These are phyloP conservation scores for Mimosa bimucronata DNA, from an alignment of 306 rosid species.

Conservation along the genomic window DNA sequence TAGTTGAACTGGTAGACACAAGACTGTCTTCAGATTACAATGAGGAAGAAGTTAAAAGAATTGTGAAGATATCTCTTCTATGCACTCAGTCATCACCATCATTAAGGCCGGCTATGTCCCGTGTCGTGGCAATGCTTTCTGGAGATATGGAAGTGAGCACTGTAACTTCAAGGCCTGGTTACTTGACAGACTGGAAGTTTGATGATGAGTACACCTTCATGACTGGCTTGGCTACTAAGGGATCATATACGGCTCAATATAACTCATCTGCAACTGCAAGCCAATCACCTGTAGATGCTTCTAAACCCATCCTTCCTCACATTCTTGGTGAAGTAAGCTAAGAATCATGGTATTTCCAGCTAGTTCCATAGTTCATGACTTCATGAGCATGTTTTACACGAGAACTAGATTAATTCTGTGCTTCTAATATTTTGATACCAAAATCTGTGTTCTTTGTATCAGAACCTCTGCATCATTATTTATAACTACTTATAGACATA, in stretches of 20 bases:
- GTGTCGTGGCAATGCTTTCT: too few relatives aligned
- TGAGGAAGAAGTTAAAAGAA: slow-evolving; percentile 52
- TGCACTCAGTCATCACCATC: slow-evolving; percentile 71
- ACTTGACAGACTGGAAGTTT: slow-evolving; percentile 74
- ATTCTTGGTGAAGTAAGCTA: slow-evolving; percentile 6
- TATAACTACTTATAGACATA: too few relatives aligned
- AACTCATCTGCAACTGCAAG: slow-evolving; percentile 32
- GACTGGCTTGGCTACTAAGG: slow-evolving; percentile 37
- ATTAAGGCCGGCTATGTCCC: too few relatives aligned
- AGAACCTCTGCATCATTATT: background rate
- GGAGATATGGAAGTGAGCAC: too few relatives aligned
- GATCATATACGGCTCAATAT: slow-evolving; percentile 36
- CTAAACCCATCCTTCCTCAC: background rate
- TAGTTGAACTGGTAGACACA: slow-evolving; percentile 53
- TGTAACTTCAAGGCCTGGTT: too few relatives aligned
- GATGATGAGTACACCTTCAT: slow-evolving; percentile 44
- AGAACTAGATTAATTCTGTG: background rate
- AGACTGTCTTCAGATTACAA: slow-evolving; percentile 46
- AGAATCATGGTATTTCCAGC: slow-evolving; percentile 11
- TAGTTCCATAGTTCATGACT: background rate
- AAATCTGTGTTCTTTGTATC: background rate
- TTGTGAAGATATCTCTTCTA: slow-evolving; percentile 55
- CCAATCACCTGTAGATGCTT: slow-evolving; percentile 27
- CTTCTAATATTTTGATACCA: background rate
- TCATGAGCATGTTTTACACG: background rate